Evolutionary conservation across 2,329 filamentous ascomycete species (phyloP).

Genomic region (Apiospora arundinis): DNA sequence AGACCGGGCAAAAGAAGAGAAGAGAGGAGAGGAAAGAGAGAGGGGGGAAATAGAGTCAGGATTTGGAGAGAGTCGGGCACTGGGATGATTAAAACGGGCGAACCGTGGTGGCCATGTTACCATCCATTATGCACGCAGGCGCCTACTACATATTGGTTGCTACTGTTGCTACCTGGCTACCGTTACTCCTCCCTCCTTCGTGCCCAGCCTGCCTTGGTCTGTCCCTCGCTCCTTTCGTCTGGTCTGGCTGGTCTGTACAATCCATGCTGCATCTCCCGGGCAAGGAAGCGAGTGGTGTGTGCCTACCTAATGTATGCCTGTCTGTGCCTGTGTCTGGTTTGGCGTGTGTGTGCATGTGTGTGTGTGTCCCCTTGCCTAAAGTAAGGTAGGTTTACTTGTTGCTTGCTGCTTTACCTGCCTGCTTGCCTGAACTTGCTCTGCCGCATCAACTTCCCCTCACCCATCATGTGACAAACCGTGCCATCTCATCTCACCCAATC

Average conservation of each 20-base stretch:
- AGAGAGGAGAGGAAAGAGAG: background rate
- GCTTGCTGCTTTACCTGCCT: background rate
- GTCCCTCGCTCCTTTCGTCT: background rate
- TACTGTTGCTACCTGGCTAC: background rate
- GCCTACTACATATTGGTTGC: background rate
- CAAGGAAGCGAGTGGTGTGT: background rate
- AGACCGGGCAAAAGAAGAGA: background rate
- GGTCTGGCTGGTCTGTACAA: background rate
- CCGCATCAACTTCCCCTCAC: slow-evolving; percentile 1
- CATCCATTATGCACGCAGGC: slow-evolving; percentile 12
- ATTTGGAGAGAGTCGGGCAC: slow-evolving; percentile 7
- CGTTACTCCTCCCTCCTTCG: slow-evolving; percentile 1
- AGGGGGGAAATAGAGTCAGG: background rate
- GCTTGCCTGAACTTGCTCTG: background rate
- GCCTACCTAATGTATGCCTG: too few species aligned
- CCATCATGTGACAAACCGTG: slow-evolving; percentile 5
- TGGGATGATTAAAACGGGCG: slow-evolving; percentile 1
- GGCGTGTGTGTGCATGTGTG: background rate
- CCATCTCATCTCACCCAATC: slow-evolving; percentile 10
- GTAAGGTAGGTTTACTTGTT: too few species aligned
- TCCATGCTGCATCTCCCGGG: background rate
- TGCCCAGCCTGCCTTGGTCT: background rate
- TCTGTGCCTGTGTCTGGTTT: background rate
- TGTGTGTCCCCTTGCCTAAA: background rate
- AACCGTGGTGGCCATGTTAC: slow-evolving; percentile 12